Conservation (phyloP, 2,329 filamentous ascomycete genomes). For the Talaromyces pinophilus region DNA sequence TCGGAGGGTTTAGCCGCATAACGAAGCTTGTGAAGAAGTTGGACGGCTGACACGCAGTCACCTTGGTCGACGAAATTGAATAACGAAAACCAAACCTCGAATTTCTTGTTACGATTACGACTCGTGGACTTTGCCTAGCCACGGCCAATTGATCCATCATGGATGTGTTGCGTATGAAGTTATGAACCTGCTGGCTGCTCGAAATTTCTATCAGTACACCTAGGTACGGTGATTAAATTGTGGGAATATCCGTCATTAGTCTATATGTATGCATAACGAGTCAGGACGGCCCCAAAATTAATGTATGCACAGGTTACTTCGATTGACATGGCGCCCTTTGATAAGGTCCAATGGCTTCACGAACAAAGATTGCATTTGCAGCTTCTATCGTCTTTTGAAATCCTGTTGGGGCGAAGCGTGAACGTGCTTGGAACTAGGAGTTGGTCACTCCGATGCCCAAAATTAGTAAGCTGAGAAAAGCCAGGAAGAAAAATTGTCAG, state of each 20-base stretch:
- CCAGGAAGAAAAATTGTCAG: neutral
- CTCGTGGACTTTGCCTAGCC: neutral
- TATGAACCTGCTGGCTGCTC: neutral
- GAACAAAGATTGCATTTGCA: neutral
- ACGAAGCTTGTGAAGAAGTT: neutral
- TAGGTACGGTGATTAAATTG: neutral
- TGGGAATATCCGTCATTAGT: neutral
- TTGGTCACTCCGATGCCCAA: neutral
- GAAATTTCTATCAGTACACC: neutral
- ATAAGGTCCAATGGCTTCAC: neutral
- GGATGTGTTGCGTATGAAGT: neutral
- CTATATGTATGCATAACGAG: neutral
- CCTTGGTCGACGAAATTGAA: neutral
- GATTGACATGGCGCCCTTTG: neutral
- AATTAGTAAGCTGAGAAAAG: neutral
- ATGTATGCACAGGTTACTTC: neutral
- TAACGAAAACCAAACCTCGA: neutral
- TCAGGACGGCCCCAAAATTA: neutral
- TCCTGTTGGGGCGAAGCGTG: neutral
- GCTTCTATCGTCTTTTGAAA: neutral
- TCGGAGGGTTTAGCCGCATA: neutral
- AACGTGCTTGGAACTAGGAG: neutral
- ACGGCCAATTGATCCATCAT: neutral
- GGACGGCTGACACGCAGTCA: neutral
- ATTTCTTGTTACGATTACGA: neutral